Evolutionary conservation across 345 rosid species (phyloP), one percentile per base, ranked within the genome.

Genomic region (Erysimum cheiranthoides): DNA sequence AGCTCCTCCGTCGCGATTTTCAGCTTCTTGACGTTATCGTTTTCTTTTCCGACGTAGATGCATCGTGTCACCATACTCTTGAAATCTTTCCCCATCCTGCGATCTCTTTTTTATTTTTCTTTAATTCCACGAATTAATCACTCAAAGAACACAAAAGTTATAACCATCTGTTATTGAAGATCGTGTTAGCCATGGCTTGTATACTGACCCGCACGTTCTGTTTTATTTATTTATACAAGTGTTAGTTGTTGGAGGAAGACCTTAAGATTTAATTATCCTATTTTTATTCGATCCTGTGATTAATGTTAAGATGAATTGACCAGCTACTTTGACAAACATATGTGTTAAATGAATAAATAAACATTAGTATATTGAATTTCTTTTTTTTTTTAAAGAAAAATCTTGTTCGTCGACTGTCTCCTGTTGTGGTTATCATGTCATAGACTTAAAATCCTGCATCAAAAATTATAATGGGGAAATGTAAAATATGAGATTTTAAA

Each of bases 11-110:
- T 62, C 1, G 53, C 62, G 18, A 49, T 53, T 31, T 64, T 69
- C 17, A 79, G 70, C 61, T 73, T 74, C 75, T 69, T 70, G 17
- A 43, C 61, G 63, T 74, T 63, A 38, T 74, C 75, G 72, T 74
- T 73, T 17, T 73, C 81, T 60, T 67, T 78, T 27, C 53, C 60
- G 7, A 78, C 81, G 81, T 78, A 73, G 61, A 78, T 78, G 70
- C 81, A 78, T 28, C 81, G 39, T 61, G 81, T 73, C n/a, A 78
- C 74, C 78, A 78, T 73, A 46, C 78, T 73, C 68, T 78, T 78
- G 45, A 78, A 68, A 61, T 73, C 78, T 78, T 78, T 78, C 53
- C 81, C 81, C 81, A 78, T 78, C 16, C 13, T 52, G 45, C 1
- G 3, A 6, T 57, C 11, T 32, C 3, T 18, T 4, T 5, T 18